Base-by-base conservation (phyloP, 306 rosid species). In the peach (Prunus persica) region DNA sequence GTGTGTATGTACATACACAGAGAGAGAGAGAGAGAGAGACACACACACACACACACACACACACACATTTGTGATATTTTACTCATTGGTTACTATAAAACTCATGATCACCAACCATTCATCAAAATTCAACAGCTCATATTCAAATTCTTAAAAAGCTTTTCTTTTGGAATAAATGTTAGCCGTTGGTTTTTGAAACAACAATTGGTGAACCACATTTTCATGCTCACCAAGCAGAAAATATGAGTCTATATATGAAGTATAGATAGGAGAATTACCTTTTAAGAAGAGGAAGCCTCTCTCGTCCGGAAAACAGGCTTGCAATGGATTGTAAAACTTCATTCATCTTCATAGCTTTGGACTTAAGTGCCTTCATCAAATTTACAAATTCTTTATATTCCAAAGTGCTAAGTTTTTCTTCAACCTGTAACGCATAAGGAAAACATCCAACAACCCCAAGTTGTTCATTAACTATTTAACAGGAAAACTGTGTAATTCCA, bases 351-450 rank as follows among this genome's bases (percentile, higher is more conserved):
- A 92, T 82, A n/a, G 89, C 87, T 90, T 94, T 92, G 72, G 91
- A 87, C 83, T 91, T 92, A 11, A 94, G 90, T 52, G 97, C 97
- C 83, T 90, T 92, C 97, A 94, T 92, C 73, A 78, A 88, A 73
- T 84, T 83, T 74, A 91, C 96, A 78, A 92, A 94, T 74, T 89
- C 91, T 73, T 74, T 76, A 81, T 94, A 94, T 78, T 94, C 97
- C 10, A 85, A 68, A 51, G 86, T 71, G 84, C 87, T 86, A 56
- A 92, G 97, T 81, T 89, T 90, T 78, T 86, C 97, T 73, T 83
- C 84, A 65, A 92, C 98, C 98, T 93, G 89, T 15, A 81, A 71
- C 67, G 58, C 75, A 79, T 62, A 69, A 49, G 83, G 76, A 67
- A 71, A 69, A 70, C 56, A 78, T 52, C 69, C 24, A 79, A 38